A percentile compares a stretch with the other conserved stretches of the same genome.
Conservation (phyloP, 768 basidiomycete genomes). For the Amanita rubescens region DNA sequence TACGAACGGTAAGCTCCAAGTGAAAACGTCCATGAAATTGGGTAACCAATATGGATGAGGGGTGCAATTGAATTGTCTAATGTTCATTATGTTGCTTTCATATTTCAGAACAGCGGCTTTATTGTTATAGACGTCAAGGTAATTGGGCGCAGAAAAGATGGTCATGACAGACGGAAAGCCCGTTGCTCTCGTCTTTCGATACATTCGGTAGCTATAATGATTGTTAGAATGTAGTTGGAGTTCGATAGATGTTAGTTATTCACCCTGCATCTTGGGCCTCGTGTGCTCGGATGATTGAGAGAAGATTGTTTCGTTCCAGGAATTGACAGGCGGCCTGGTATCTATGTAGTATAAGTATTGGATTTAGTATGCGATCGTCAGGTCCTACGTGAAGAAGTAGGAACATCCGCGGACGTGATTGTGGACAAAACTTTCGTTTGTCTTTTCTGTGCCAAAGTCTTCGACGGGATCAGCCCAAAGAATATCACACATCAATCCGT, state of each 20-base stretch:
- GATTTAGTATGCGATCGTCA: background rate
- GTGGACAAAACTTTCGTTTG: constrained; percentile 82
- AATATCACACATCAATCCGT: constrained; percentile 97
- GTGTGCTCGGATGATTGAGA: constrained; percentile 96
- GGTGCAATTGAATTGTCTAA: constrained; percentile 94
- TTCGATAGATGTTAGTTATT: constrained; percentile 14
- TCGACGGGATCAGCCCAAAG: constrained; percentile 98
- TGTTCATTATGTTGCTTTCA: constrained; percentile 98
- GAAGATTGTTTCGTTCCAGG: constrained; percentile 91
- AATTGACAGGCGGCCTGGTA: constrained; percentile 97
- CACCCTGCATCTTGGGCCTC: constrained; percentile 99
- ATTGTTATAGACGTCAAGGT: constrained; percentile 98
- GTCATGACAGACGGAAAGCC: constrained; percentile 99
- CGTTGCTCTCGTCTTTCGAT: constrained; percentile 95
- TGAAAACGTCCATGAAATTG: constrained; percentile 99
- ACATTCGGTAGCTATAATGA: constrained; percentile 82
- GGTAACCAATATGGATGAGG: constrained; percentile 98
- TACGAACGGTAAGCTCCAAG: constrained; percentile 97
- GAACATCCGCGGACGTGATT: constrained; percentile 97
- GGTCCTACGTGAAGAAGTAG: constrained; percentile 70
- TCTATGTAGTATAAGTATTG: constrained; percentile 28
- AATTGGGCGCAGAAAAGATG: constrained; percentile 98
- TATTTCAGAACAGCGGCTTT: constrained; percentile 99
- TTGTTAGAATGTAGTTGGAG: constrained; percentile 2
- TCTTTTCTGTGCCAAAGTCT: constrained; percentile 95